Percentiles rank a stretch among this genome's conserved stretches.
Evolutionary conservation across 1,139 yeast species (phyloP).

Genomic region (Candida albicans): DNA sequence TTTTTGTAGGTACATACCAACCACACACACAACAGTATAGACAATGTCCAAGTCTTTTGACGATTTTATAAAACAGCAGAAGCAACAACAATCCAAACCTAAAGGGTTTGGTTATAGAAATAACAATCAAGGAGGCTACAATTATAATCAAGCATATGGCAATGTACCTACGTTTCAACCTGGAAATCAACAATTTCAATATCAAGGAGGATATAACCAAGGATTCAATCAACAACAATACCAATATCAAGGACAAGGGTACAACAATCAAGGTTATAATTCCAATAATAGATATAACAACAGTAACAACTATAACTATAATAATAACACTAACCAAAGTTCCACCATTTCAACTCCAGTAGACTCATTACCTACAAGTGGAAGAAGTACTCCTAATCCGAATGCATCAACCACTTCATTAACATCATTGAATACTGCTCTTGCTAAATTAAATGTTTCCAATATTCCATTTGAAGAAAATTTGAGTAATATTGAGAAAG

Average conservation of each 20-base stretch:
- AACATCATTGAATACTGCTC: constrained; percentile 67
- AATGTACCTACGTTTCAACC: constrained; percentile 7
- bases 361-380: constrained; percentile 42
- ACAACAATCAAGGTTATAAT: constrained; percentile 14
- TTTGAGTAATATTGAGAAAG: constrained; percentile 55
- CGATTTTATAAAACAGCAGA: constrained; percentile 29
- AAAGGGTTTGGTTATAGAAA: constrained; percentile 27
- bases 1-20: not conserved
- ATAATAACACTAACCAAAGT: constrained; percentile 9
- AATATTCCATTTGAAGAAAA: constrained; percentile 68
- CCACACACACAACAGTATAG: not conserved
- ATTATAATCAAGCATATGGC: constrained; percentile 3
- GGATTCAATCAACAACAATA: constrained; percentile 4
- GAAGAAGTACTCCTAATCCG: constrained; percentile 39
- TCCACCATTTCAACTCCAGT: constrained; percentile 27
- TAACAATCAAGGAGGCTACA: constrained; percentile 6
- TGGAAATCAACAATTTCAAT: constrained; percentile 5
- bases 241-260: constrained; percentile 10
- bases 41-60: constrained; percentile 29
- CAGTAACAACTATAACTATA: no score
- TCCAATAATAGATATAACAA: constrained; percentile 9
- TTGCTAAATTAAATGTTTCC: constrained; percentile 57
- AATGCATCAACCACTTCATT: constrained; percentile 65
- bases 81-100: constrained; percentile 22
- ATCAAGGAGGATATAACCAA: constrained; percentile 3